Percentiles rank a stretch among this genome's conserved stretches.
Evolutionary conservation across 2,329 filamentous ascomycete genomes (phyloP).

Genomic region (Periconia sp.): DNA sequence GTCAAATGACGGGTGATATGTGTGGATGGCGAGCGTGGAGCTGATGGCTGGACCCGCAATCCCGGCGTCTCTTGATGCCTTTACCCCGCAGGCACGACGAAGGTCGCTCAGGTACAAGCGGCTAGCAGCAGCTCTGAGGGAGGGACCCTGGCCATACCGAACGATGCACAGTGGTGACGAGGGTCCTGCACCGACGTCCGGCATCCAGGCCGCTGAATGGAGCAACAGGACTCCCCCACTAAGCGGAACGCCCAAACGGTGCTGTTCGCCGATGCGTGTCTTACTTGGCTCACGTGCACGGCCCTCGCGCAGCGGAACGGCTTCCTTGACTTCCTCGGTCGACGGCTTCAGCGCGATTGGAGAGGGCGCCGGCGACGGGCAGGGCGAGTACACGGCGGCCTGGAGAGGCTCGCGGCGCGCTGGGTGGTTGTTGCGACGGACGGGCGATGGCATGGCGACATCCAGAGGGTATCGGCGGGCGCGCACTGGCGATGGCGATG

Average conservation of each 20-base stretch:
- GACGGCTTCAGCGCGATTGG: slow-evolving; percentile 23
- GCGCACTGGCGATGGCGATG: no score
- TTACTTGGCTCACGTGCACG: slow-evolving; percentile 36
- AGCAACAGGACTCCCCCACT: no score
- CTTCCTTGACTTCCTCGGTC: slow-evolving; percentile 10
- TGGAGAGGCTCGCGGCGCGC: slow-evolving; percentile 4
- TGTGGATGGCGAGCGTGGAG: neutral
- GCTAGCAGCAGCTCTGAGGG: neutral
- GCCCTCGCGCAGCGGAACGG: slow-evolving; percentile 7
- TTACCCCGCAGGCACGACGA: slow-evolving; percentile 7
- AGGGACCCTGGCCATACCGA: neutral
- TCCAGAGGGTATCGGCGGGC: no score
- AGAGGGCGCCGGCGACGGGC: slow-evolving; percentile 5
- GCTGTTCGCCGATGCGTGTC: slow-evolving; percentile 38
- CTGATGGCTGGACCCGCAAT: neutral
- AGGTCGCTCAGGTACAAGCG: slow-evolving; percentile 2
- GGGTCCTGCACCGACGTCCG: neutral
- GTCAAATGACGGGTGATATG: neutral
- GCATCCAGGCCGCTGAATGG: no score
- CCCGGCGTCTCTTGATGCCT: neutral
- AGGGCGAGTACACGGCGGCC: slow-evolving; percentile 11
- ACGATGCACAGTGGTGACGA: neutral
- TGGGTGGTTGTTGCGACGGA: no score
- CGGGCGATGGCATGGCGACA: no score
- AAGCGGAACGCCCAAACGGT: slow-evolving; percentile 29